Evolutionary conservation across 371 early-diverging fungal genomes (phyloP), one percentile per base, ranked within the genome.

Genomic region (Mortierella sp.): DNA sequence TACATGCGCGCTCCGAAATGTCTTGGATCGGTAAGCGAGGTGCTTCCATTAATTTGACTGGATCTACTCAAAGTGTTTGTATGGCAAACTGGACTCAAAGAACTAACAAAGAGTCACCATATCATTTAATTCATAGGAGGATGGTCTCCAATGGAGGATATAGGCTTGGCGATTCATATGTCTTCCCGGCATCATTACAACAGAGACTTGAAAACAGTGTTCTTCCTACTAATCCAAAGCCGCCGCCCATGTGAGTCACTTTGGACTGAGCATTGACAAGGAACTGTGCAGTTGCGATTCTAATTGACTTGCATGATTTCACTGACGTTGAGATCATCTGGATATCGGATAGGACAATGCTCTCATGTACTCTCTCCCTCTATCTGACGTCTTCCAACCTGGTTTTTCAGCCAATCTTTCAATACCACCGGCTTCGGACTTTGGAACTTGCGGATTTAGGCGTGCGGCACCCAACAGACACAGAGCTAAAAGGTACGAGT

Each of bases 1-100:
- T 19, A 76, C 71, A 16, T 51, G 65, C 30, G 77, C 72, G 25
- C 77, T 76, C 62, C 71, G 68, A 53, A 76, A 76, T 43, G 72
- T 76, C 51, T 18, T 76, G 23, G 77, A 76, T 67, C 77, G 77
- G 77, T 76, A 76, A 47, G 37, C 37, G 37, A n/a, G n/a, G n/a
- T n/a, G 37, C 37, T 37, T 5, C 37, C 37, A 9, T 9, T 37
- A 9, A 5, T 3, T 37, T 37, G 37, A 5, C 9, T 9, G 37
- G 9, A 37, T 37, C 37, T 37, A 5, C 37, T 37, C 18, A 28
- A 45, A 21, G 6, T 12, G 26, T 1, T 1, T 7, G 12, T 23
- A 43, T 44, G 51, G 18, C 44, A 23, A n/a, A 26, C 4, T 11
- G 19, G 18, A 15, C 9, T 26, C 44, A 16, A 9, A 26, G 19